Percentiles rank a stretch among this genome's conserved stretches.
Conservation (phyloP, 2,329 filamentous ascomycete species). For the Beauveria brongniartii region DNA sequence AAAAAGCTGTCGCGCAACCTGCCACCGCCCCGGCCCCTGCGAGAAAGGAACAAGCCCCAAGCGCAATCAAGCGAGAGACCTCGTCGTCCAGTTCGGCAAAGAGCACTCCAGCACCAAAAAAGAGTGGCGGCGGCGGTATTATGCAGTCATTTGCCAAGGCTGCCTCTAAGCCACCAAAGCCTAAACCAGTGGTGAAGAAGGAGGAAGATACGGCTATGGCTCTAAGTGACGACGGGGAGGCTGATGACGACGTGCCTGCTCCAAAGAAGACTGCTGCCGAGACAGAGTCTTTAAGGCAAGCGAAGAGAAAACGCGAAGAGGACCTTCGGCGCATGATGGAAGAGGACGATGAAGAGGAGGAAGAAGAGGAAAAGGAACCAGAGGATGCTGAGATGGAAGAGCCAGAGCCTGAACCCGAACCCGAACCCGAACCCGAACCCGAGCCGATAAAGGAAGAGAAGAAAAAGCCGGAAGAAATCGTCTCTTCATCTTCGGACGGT, state of each 20-base stretch:
- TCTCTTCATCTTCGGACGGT: slow-evolving; percentile 47
- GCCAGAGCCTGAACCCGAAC: slow-evolving; percentile 29
- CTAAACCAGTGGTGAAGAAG: slow-evolving; percentile 36
- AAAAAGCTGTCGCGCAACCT: slow-evolving; percentile 16
- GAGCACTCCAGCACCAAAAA: slow-evolving; percentile 38
- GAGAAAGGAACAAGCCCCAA: background rate
- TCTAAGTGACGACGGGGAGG: slow-evolving; percentile 33
- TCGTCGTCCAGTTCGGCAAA: slow-evolving; percentile 21
- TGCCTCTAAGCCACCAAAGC: slow-evolving; percentile 31
- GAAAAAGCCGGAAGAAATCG: slow-evolving; percentile 41
- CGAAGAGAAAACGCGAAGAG: slow-evolving; percentile 30
- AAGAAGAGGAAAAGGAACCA: slow-evolving; percentile 44
- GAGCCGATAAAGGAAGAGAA: slow-evolving; percentile 25
- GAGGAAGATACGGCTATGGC: slow-evolving; percentile 22
- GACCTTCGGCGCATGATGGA: slow-evolving; percentile 41
- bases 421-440: slow-evolving; percentile 25
- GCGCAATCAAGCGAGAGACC: slow-evolving; percentile 17
- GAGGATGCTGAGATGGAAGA: slow-evolving; percentile 30
- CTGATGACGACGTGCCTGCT: slow-evolving; percentile 26
- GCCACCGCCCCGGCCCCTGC: slow-evolving; percentile 7
- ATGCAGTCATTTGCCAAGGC: slow-evolving; percentile 74
- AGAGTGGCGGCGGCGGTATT: slow-evolving; percentile 52
- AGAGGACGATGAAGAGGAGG: slow-evolving; percentile 40
- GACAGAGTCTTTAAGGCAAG: slow-evolving; percentile 19
- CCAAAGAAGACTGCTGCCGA: slow-evolving; percentile 20